Evolutionary conservation across 23 red algal genomes (phyloP).

Genomic region (Gracilaria caudata): DNA sequence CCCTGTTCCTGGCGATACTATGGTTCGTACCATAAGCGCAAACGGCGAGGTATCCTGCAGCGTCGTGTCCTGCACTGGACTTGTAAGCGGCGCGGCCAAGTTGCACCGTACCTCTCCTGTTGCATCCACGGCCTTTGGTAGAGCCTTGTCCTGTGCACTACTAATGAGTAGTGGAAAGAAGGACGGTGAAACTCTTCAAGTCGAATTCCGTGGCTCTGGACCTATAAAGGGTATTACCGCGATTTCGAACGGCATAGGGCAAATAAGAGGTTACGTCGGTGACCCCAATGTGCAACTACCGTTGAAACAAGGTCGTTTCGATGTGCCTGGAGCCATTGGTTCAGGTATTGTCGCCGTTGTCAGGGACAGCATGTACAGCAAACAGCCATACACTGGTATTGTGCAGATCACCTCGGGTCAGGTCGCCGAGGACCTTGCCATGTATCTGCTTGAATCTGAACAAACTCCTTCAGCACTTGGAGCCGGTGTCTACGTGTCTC

Average conservation of each 20-base stretch:
- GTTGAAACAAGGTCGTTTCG: conserved; percentile 65
- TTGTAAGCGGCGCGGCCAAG: conserved; percentile 64
- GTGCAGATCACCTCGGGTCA: conserved; percentile 83
- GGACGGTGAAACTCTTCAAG: conserved; percentile 79
- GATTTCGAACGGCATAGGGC: conserved; percentile 76
- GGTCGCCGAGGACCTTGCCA: conserved; percentile 88
- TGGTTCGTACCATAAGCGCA: conserved; percentile 74
- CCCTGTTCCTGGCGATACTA: conserved; percentile 80
- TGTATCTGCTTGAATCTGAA: conserved; percentile 83
- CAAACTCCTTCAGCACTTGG: conserved; percentile 91
- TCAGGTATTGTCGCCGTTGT: conserved; percentile 86
- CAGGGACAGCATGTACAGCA: conserved; percentile 63
- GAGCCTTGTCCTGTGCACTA: conserved; percentile 77
- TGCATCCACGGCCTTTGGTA: conserved; percentile 88
- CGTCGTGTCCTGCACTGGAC: conserved; percentile 76
- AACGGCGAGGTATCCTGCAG: conserved; percentile 80
- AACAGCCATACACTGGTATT: conserved; percentile 87
- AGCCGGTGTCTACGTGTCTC: conserved; percentile 78
- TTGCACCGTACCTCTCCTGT: conserved; percentile 83
- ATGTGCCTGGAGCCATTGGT: conserved; percentile 89
- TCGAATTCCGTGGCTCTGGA: conserved; percentile 92
- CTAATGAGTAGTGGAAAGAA: conserved; percentile 92
- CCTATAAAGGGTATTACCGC: conserved; percentile 78
- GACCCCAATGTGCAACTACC: conserved; percentile 83
- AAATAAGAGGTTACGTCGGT: conserved; percentile 93